phyloP scores from a whole-genome alignment of 2,329 filamentous ascomycete species.

The Hirsutella rhossiliensis region DNA sequence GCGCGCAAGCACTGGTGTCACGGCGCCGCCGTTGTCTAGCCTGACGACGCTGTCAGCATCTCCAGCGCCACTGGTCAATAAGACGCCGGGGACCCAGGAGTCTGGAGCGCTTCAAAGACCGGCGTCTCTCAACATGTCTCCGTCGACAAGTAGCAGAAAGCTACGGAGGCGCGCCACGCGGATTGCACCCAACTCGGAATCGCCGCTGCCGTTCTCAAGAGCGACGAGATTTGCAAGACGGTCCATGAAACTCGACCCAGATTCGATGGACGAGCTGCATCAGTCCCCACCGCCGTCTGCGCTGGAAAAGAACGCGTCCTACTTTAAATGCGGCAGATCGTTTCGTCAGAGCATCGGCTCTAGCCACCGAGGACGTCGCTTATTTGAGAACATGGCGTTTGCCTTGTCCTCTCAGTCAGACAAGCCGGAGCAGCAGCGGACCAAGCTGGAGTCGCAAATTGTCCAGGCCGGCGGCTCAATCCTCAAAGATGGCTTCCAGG shows the following conservation, averaged over 20 bases:
- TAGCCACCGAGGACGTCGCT: slow-evolving; percentile 11
- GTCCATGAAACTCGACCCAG: slow-evolving; percentile 20
- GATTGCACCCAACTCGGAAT: slow-evolving; percentile 11
- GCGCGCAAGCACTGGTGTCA: slow-evolving; percentile 4
- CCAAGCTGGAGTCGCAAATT: slow-evolving; percentile 48
- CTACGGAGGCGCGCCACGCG: slow-evolving; percentile 8
- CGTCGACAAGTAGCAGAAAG: slow-evolving; percentile 9
- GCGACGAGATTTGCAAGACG: slow-evolving; percentile 10
- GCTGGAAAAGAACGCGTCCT: slow-evolving; percentile 24
- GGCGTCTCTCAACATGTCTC: slow-evolving; percentile 11
- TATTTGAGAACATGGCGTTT: slow-evolving; percentile 80
- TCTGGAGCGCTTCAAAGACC: slow-evolving; percentile 13
- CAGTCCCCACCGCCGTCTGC: slow-evolving; percentile 23
- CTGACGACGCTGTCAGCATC: slow-evolving; percentile 28
- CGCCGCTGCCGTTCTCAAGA: slow-evolving; percentile 13
- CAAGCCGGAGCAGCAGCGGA: slow-evolving; percentile 25
- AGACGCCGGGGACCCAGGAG: slow-evolving; percentile 22
- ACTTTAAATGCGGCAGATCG: slow-evolving; percentile 13
- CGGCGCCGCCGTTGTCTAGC: slow-evolving; percentile 21
- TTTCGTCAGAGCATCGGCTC: slow-evolving; percentile 15
- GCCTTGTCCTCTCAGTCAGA: slow-evolving; percentile 59
- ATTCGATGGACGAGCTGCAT: slow-evolving; percentile 37
- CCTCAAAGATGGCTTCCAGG: slow-evolving; percentile 65
- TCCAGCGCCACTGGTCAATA: slow-evolving; percentile 22
- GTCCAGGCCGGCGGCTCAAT: slow-evolving; percentile 59